Evolutionary conservation across 2,329 filamentous ascomycete species (phyloP).

Genomic region (Xylariaceae sp.): DNA sequence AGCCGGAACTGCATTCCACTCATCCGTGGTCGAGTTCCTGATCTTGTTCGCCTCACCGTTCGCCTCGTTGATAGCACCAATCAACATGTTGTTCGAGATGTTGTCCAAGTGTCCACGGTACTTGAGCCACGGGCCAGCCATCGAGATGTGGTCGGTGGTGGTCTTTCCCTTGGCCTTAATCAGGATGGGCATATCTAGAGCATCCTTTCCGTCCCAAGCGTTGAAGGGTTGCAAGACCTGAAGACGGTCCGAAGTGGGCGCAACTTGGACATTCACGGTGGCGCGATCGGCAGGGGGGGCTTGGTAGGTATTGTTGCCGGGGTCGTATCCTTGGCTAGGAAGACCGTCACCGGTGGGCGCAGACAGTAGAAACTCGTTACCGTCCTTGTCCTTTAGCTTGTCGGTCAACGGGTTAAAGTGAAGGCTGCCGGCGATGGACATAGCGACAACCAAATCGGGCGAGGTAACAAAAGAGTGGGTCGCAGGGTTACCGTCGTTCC

Average conservation of each 20-base stretch:
- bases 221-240: conserved; percentile 87
- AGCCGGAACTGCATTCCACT: conserved; percentile 86
- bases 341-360: conserved; percentile 81
- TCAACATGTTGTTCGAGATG: conserved; percentile 99
- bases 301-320: conserved; percentile 93
- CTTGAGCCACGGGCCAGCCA: conserved; percentile 97
- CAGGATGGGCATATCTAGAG: conserved; percentile 79
- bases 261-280: conserved; percentile 76
- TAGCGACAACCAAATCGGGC: conserved; percentile 84
- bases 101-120: conserved; percentile 99
- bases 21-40: conserved; percentile 83
- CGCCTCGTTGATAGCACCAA: conserved; percentile 92
- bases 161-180: conserved; percentile 98
- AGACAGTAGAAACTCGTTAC: conserved; percentile 91
- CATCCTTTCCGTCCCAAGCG: conserved; percentile 92
- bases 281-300: conserved; percentile 81
- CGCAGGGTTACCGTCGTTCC: conserved; percentile 94
- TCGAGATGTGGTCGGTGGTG: conserved; percentile 95
- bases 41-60: conserved; percentile 98
- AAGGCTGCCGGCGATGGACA: conserved; percentile 80
- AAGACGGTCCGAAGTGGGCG: conserved; percentile 89
- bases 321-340: conserved; percentile 81
- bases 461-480: conserved; percentile 94
- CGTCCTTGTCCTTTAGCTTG: conserved; percentile 89
- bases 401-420: conserved; percentile 96